Base-by-base conservation (phyloP, 495 filamentous ascomycete genomes). In the Mytilinidion resinicola region DNA sequence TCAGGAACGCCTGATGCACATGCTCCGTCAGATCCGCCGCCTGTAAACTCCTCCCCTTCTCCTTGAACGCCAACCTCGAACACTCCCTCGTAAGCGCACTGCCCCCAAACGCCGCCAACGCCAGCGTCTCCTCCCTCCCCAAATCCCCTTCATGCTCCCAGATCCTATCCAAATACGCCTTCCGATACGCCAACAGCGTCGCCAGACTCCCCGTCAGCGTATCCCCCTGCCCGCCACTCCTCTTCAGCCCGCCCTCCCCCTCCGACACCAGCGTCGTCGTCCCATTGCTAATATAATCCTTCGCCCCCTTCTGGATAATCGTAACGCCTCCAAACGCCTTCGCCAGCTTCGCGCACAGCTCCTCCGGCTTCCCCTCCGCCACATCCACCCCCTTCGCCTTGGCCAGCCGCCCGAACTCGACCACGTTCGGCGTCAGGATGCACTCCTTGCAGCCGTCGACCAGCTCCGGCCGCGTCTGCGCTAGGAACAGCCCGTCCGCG, bases 171-270 rank as follows among this genome's bases (percentile, higher is more conserved):
- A 87, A 77, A 72, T 98, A 98, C 21, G 90, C 88, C 65, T 84
- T 84, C 57, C 91, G 73, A 84, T 90, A 98, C 17, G 82, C 91
- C 59, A 98, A 70, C 60, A 98, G 78, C 12, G 93, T 97, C 1
- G 84, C 93, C 62, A 98, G 76, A 49, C 83, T 84, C 8, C 93
- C 93, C 3, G 93, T 98, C 63, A 98, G 74, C 9, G 93, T 98
- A 75, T 98, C 93, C 9, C 93, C 93, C 70, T 98, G 93, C 3
- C 93, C 93, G 41, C 93, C 95, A 53, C 86, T 91, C 55, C 93
- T 78, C 81, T 98, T 98, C 66, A 83, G 67, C 3, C 93, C 92
- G 7, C 93, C 93, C 63, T 80, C 70, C 20, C 87, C 67, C 65
- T 95, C 90, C 42, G 84, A 85, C 20, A 87, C 77, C 35, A 89